Conservation (phyloP, 257 asterid species). For the Nyctanthes arbortristis region DNA sequence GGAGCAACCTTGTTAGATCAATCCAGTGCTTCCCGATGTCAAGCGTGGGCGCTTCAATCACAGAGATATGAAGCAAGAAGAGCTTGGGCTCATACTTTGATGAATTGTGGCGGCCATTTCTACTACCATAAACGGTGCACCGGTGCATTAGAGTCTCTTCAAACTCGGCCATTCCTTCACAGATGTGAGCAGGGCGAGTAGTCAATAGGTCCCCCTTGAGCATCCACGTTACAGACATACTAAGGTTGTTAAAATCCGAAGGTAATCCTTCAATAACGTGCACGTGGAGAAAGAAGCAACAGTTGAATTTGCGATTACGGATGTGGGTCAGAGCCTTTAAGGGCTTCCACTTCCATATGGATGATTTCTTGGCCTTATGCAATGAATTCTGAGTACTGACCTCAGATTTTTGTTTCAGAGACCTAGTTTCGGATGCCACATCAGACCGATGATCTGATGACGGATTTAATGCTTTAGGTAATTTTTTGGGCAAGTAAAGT, state of each 20-base stretch:
- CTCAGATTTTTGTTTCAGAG: constrained; percentile 31
- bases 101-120: constrained; percentile 50
- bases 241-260: constrained; percentile 54
- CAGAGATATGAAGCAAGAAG: constrained; percentile 58
- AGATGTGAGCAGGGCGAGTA: constrained; percentile 58
- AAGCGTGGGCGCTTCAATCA: constrained; percentile 58
- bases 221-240: constrained; percentile 69
- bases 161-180: constrained; percentile 60
- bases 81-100: constrained; percentile 71
- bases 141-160: constrained; percentile 81
- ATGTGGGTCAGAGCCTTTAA: constrained; percentile 65
- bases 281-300: constrained; percentile 79
- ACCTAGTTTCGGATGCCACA: constrained; percentile 28
- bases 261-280: constrained; percentile 76
- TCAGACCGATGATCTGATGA: constrained; percentile 25
- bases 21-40: constrained; percentile 81
- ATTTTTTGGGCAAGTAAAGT: constrained; percentile 59
- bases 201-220: constrained; percentile 48
- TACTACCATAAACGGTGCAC: constrained; percentile 55
- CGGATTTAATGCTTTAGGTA: constrained; percentile 42
- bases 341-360: constrained; percentile 88
- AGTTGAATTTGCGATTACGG: constrained; percentile 53
- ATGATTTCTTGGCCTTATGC: constrained; percentile 60
- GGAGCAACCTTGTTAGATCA: constrained; percentile 89
- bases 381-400: constrained; percentile 28